Evolutionary conservation across 1,139 yeast genomes (phyloP), one percentile per base, ranked within the genome.

Genomic region (Nakaseomyces kungkrabaensis): DNA sequence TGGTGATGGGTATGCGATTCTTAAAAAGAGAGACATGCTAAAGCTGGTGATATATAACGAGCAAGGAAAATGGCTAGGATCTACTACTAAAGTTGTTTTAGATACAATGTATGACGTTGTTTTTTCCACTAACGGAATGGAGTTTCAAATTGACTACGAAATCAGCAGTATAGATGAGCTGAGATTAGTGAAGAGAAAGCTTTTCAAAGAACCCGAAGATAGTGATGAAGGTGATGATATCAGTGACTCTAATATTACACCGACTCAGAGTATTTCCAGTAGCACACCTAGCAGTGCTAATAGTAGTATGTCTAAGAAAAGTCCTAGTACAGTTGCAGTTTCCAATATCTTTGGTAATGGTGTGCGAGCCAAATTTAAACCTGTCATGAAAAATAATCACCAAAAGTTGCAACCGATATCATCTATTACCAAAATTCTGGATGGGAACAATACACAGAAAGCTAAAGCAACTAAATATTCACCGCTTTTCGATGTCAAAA

Each of bases 1-100:
- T 51, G 96, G 95, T 3, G 98, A 92, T 68, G 97, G 96, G 0
- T 66, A 68, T 27, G 71, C 86, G 5, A 54, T 66, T 0, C 58
- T 72, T 2, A 52, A 49, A 27, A 36, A 49, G 6, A 22, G 3
- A 8, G 37, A 34, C 13, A 13, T 8, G 1, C 53, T 51, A 8
- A 49, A 59, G 9, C 50, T 68, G 3, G 49, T 57, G 8, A 57
- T 69, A 47, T 60, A 63, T 46, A 63, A 66, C 47, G 67, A 63
- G 13, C 50, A 61, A 6, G 68, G 68, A 1, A 59, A 61, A 47
- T 55, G 46, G 47, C 53, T 68, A 34, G 69, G 69, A 33, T 49
- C 59, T 1, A 56, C 54, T 9, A 43, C 44, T 3, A 47, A 56
- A 9, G 26, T 52, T 4, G 53, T 50, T 7, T 62, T 52, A 4